Percentiles rank a stretch among this genome's conserved stretches.
phyloP scores from a whole-genome alignment of 257 asterid genomes.

The Knoxia roxburghii region DNA sequence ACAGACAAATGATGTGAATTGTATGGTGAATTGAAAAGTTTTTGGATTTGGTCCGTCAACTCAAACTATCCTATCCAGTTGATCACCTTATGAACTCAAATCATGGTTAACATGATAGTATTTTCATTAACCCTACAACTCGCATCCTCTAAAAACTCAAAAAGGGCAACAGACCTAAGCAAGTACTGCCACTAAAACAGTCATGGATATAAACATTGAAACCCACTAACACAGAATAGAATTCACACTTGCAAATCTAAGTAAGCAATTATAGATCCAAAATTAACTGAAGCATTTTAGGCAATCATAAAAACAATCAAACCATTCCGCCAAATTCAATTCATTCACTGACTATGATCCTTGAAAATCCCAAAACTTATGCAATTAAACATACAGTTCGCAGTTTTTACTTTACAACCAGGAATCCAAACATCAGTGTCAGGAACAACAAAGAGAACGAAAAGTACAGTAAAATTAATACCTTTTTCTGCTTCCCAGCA shows the following conservation, averaged over 20 bases:
- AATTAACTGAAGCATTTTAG: background rate
- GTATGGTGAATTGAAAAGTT: background rate
- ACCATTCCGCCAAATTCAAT: background rate
- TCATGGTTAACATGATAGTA: background rate
- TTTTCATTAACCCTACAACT: background rate
- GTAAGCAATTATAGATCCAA: background rate
- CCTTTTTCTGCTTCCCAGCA: conserved; percentile 39
- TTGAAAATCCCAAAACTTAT: background rate
- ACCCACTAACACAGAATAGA: background rate
- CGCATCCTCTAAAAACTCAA: background rate
- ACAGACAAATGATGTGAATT: too few species aligned
- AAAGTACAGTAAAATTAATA: conserved; percentile 12
- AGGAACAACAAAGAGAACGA: background rate
- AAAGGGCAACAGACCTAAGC: too few species aligned
- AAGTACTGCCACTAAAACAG: background rate
- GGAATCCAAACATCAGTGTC: background rate
- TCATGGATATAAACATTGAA: background rate
- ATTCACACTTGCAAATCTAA: background rate
- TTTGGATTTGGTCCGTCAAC: background rate
- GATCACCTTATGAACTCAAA: background rate
- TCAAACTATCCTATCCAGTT: background rate
- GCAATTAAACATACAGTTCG: too few species aligned
- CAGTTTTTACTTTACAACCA: background rate
- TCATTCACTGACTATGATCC: background rate
- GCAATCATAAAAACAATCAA: too few species aligned